phyloP scores from a whole-genome alignment of 768 basidiomycete species.

The Russula dissimulans region DNA sequence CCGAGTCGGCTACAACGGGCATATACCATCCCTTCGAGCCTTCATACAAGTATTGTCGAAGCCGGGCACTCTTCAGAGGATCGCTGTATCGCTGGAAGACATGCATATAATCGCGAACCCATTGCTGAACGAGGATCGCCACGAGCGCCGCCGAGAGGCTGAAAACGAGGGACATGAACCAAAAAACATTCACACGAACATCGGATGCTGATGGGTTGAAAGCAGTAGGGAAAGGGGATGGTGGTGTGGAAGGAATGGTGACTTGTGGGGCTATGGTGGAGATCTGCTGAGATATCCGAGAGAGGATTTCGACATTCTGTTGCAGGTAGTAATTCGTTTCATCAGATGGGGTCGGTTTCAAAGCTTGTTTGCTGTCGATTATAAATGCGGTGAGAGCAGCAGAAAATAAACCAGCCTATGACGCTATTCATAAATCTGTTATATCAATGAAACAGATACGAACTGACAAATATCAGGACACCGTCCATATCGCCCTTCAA shows the following conservation, averaged over 20 bases:
- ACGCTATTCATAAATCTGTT: background rate
- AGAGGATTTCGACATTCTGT: conserved; percentile 1
- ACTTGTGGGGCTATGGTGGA: background rate
- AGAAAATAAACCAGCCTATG: conserved; percentile 11
- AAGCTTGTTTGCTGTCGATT: background rate
- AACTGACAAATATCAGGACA: conserved; percentile 32
- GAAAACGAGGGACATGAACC: conserved; percentile 14
- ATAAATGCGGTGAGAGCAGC: conserved; percentile 4
- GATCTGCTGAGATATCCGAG: conserved; percentile 5
- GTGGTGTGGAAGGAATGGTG: background rate
- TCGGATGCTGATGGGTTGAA: conserved; percentile 24
- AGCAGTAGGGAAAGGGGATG: background rate
- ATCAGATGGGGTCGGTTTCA: background rate
- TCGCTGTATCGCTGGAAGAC: background rate
- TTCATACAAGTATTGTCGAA: no score
- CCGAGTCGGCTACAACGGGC: no score
- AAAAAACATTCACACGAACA: conserved; percentile 30
- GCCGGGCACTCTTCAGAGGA: no score
- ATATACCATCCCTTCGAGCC: no score
- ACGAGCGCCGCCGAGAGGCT: conserved; percentile 35
- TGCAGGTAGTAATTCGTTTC: background rate
- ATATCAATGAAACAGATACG: background rate
- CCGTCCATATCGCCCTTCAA: conserved; percentile 37
- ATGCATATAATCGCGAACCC: background rate
- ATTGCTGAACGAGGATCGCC: conserved; percentile 25